phyloP scores from a whole-genome alignment of 371 early-diverging fungal species.

The Lichtheimia ornata region DNA sequence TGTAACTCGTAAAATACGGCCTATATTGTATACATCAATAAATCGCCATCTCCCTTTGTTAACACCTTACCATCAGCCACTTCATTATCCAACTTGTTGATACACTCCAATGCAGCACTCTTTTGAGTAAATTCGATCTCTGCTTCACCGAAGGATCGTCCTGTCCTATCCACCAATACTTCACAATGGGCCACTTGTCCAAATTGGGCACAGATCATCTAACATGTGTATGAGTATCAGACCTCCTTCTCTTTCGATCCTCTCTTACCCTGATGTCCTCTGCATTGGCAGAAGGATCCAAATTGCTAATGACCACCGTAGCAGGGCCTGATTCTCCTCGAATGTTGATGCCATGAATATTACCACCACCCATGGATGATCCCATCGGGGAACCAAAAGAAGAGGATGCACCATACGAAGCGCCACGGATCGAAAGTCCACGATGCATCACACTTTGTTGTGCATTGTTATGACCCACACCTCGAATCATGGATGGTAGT shows the following conservation, averaged over 20 bases:
- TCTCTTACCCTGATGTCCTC: slow-evolving; percentile 58
- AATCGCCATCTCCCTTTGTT: neutral
- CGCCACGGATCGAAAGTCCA: slow-evolving; percentile 21
- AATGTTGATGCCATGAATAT: slow-evolving; percentile 29
- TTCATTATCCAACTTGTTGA: slow-evolving; percentile 42
- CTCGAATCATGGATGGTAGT: neutral
- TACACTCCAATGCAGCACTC: slow-evolving; percentile 40
- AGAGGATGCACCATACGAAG: slow-evolving; percentile 19
- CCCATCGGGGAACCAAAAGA: neutral
- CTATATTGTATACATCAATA: slow-evolving; percentile 13
- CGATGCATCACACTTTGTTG: neutral
- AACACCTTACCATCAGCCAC: slow-evolving; percentile 36
- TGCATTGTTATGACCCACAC: neutral
- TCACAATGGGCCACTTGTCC: slow-evolving; percentile 44
- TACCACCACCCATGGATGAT: neutral
- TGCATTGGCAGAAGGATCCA: slow-evolving; percentile 56
- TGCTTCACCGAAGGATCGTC: slow-evolving; percentile 50
- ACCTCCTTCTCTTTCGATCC: neutral
- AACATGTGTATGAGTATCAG: neutral
- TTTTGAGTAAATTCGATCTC: slow-evolving; percentile 47
- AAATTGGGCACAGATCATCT: slow-evolving; percentile 39
- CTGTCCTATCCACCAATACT: slow-evolving; percentile 37
- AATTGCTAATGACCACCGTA: slow-evolving; percentile 54
- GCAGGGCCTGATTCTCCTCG: slow-evolving; percentile 56
- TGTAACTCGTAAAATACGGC: slow-evolving; percentile 34